Conservation (phyloP, 2,329 filamentous ascomycete genomes). For the Ophiosphaerella herpotricha region DNA sequence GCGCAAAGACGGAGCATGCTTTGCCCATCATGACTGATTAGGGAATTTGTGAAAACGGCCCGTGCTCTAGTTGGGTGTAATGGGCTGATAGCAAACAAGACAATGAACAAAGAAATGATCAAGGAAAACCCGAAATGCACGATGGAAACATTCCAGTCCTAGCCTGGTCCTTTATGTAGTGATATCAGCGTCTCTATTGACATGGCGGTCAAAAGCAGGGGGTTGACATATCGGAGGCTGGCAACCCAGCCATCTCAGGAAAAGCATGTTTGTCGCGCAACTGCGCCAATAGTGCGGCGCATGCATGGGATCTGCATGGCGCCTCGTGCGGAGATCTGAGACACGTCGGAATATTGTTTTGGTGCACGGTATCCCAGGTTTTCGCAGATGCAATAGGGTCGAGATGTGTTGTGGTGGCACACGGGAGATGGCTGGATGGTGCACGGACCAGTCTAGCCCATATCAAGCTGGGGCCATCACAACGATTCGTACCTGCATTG, state of each 20-base stretch:
- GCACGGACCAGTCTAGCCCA: conserved; percentile 12
- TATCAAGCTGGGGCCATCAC: background rate
- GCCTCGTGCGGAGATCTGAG: conserved; percentile 14
- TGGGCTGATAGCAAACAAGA: conserved; percentile 1
- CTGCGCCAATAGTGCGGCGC: conserved; percentile 17
- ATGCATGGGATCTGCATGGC: conserved; percentile 21
- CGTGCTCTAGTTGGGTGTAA: conserved; percentile 15
- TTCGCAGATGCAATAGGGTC: conserved; percentile 4
- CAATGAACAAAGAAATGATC: conserved; percentile 7
- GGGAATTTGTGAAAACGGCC: conserved; percentile 4
- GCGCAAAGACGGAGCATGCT: conserved; percentile 16
- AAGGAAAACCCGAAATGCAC: conserved; percentile 9
- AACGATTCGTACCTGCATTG: conserved; percentile 5
- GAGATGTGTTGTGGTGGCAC: conserved; percentile 7
- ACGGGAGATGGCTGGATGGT: background rate
- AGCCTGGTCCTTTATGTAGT: conserved; percentile 15
- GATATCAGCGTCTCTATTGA: background rate
- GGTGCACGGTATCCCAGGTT: conserved; percentile 4
- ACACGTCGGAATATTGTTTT: conserved; percentile 15
- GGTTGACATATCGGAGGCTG: conserved; percentile 23
- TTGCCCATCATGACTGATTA: conserved; percentile 20
- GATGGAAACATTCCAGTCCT: conserved; percentile 13
- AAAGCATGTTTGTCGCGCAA: conserved; percentile 32
- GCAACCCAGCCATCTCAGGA: conserved; percentile 24
- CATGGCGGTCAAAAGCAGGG: conserved; percentile 18